Base-by-base conservation (phyloP, 208 protist genomes). In the Acanthamoeba castellanii region DNA sequence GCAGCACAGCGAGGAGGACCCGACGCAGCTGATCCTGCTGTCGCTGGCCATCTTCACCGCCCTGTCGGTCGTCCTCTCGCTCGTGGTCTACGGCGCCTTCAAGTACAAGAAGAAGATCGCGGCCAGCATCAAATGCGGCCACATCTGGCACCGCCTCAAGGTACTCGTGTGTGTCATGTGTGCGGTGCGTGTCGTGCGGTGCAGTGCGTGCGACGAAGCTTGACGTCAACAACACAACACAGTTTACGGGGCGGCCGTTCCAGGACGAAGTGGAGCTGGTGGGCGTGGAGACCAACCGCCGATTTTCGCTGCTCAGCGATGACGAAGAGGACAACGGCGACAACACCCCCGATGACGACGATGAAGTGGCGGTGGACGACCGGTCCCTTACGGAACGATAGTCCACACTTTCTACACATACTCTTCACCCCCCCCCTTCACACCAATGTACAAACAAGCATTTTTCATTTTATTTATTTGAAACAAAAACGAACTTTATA, bases 1-100 rank as follows among this genome's bases (percentile, higher is more conserved):
- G 74, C 32, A 82, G 74, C 74, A 82, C 74, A 82, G 37, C 74
- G 74, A 82, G 25, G 74, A 82, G 74, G 74, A 82, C 37, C 74
- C 74, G 20, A 82, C 20, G 74, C 74, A 82, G 74, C 74, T 82
- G 9, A 82, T 82, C 42, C 42, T 82, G 11, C 74, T 82, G 8
- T 82, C 74, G 37, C 42, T 82, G 74, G 37, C 7, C 74, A 82
- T 42, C 37, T 82, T 82, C 74, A 25, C 52, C 74, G 37, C 11
- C 74, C 11, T 82, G 37, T 82, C 74, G 18, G 42, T 82, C 32
- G 8, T 82, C 42, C 6, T 82, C 74, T 42, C 74, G 32, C 74
- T 82, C 37, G 34, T 82, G 3, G 74, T 82, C 42, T 82, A 52
- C 42, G 74, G n/a, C 22, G 37, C 50, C 20, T 52, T 82, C 74